Evolutionary conservation across 2,329 filamentous ascomycete species (phyloP), one percentile per base, ranked within the genome.

Genomic region (Penicillium glabrum): DNA sequence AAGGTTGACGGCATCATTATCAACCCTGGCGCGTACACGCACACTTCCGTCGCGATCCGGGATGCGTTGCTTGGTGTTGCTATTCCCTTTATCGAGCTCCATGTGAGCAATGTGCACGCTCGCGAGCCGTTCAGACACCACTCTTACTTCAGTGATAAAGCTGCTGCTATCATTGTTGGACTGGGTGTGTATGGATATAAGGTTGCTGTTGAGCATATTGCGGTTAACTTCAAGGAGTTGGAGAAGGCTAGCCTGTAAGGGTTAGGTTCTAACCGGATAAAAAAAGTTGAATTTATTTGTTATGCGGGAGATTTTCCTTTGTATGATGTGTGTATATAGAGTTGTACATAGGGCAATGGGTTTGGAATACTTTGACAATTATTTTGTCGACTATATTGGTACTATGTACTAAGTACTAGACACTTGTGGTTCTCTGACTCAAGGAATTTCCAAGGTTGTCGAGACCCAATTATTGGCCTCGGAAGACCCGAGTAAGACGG

Each of bases 71-170:
- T 86, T 0, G 88, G 85, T 4, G 86, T 90, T 0, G 79, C 79
- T 7, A 85, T 91, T 23, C 89, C 89, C 0, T 93, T 92, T 65
- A 79, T 93, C 46, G 90, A 93, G 75, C 73, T 91, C n/a, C 89
- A 93, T 70, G 82, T 92, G 33, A 86, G 81, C 54, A 93, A 93
- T 71, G 83, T 92, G 2, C 89, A 93, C 72, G 82, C 84, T 29
- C 75, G 90, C 9, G 90, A 93, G 75, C 67, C 79, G 1, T 93
- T 84, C 66, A 79, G 89, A 52, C 82, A 86, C 62, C 85, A 88
- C 61, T 90, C 87, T 61, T 91, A 88, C 67, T 77, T 93, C 61
- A 86, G 83, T 63, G 89, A 93, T 70, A 92, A 91, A 78, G 89
- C 89, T 0, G 82, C 83, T 26, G 89, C 86, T 0, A 86, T 92